These are phyloP conservation scores for Raddia guianensis DNA, from an alignment of 176 grass and related monocot species.

Conservation along the genomic window DNA sequence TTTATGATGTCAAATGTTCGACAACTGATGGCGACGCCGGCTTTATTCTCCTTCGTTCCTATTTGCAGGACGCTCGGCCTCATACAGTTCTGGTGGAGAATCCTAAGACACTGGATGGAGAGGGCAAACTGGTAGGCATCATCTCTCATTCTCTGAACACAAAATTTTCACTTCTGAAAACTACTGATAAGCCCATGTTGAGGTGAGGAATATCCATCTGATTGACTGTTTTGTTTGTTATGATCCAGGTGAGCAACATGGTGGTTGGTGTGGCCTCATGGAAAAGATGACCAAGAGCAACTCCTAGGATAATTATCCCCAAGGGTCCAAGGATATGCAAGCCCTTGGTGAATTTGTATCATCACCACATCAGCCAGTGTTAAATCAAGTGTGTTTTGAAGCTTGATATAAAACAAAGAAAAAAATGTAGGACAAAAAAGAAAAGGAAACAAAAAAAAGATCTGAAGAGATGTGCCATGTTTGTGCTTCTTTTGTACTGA, in stretches of 20 bases:
- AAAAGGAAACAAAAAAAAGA: neutral
- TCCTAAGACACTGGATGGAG: constrained; percentile 61
- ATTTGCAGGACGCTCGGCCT: constrained; percentile 52
- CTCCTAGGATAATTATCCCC: neutral
- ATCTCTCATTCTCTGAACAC: constrained; percentile 11
- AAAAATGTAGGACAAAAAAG: constrained; percentile 39
- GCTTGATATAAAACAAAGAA: constrained; percentile 46
- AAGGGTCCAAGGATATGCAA: constrained; percentile 45
- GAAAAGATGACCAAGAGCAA: constrained; percentile 54
- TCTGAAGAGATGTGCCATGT: constrained; percentile 18
- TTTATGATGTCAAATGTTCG: constrained; percentile 47
- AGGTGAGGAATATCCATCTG: constrained; percentile 16
- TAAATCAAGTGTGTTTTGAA: constrained; percentile 67
- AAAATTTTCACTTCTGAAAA: neutral
- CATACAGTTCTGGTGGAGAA: constrained; percentile 68
- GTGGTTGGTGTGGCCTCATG: constrained; percentile 56
- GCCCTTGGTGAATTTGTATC: constrained; percentile 43
- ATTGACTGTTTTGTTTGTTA: constrained; percentile 26
- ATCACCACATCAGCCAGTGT: neutral
- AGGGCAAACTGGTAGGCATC: constrained; percentile 54
- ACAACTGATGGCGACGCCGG: neutral
- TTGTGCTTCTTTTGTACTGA: constrained; percentile 42
- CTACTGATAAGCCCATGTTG: neutral
- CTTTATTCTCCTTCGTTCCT: constrained; percentile 39
- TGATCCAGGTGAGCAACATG: constrained; percentile 54